These are phyloP conservation scores for Epichloe baconii DNA, from an alignment of 2,329 filamentous ascomycete genomes.

Conservation along the genomic window DNA sequence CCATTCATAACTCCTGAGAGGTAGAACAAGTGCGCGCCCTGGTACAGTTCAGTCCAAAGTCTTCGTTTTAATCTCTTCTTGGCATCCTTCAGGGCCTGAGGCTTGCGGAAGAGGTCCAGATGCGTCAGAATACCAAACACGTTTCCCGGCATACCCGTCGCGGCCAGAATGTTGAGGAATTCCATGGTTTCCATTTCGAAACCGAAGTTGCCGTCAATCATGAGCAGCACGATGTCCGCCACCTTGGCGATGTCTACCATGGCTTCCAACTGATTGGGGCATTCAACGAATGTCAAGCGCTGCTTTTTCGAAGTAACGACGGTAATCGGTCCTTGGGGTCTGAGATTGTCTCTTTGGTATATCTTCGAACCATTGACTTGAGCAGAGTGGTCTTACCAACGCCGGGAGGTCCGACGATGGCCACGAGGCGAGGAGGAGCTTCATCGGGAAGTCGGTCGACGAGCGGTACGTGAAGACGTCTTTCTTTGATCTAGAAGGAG, in stretches of 20 bases:
- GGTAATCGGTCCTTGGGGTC: constrained; percentile 81
- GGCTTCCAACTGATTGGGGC: constrained; percentile 86
- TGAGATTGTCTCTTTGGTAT: constrained; percentile 88
- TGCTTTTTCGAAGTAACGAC: constrained; percentile 94
- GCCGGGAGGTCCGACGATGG: constrained; percentile 87
- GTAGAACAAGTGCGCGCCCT: constrained; percentile 94
- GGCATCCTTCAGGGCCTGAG: constrained; percentile 77
- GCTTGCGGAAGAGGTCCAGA: constrained; percentile 88
- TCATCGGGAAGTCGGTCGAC: constrained; percentile 94
- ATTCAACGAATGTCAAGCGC: constrained; percentile 90
- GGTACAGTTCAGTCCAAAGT: constrained; percentile 94
- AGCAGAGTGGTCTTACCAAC: constrained; percentile 92
- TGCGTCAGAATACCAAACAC: constrained; percentile 96
- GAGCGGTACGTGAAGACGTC: constrained; percentile 87
- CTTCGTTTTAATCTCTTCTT: constrained; percentile 95
- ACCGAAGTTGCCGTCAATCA: constrained; percentile 98
- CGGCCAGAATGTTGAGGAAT: constrained; percentile 85
- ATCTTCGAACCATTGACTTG: constrained; percentile 85
- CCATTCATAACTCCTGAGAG: constrained; percentile 94
- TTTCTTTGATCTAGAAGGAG: constrained; percentile 66
- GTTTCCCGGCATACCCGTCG: constrained; percentile 95
- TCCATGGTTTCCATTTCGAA: constrained; percentile 99
- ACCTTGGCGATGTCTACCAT: constrained; percentile 98
- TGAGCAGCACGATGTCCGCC: constrained; percentile 88
- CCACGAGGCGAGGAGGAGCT: constrained; percentile 81